Percentiles rank a stretch among this genome's conserved stretches.
Evolutionary conservation across 2,329 filamentous ascomycete species (phyloP).

Genomic region (Zasmidium cellare): DNA sequence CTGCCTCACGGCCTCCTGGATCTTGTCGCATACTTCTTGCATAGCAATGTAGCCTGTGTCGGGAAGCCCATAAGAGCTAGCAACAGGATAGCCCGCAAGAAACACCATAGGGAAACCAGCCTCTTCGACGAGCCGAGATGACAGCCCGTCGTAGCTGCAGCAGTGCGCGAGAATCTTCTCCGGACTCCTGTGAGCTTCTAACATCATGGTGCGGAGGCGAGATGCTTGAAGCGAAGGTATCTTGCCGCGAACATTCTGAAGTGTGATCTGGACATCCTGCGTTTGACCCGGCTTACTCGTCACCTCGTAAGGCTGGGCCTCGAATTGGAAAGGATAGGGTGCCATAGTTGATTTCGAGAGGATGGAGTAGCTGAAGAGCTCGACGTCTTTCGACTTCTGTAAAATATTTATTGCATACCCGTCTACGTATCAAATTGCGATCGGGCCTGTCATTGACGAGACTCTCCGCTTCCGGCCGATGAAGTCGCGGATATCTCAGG

Average conservation of each 20-base stretch:
- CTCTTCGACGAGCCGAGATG: conserved; percentile 45
- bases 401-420: no score
- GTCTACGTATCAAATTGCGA: no score
- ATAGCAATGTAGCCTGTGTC: conserved; percentile 54
- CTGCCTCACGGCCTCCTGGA: conserved; percentile 38
- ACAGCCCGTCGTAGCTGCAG: conserved; percentile 39
- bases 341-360: neutral
- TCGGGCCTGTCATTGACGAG: no score
- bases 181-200: conserved; percentile 42
- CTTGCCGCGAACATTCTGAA: conserved; percentile 1
- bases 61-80: conserved; percentile 42
- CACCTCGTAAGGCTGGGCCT: neutral
- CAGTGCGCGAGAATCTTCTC: conserved; percentile 47
- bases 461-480: no score
- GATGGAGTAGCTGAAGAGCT: no score
- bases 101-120: conserved; percentile 50
- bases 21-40: conserved; percentile 47
- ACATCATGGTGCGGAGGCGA: conserved; percentile 38
- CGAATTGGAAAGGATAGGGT: conserved; percentile 3
- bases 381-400: no score
- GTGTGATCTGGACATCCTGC: neutral
- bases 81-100: conserved; percentile 45
- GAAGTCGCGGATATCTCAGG: no score
- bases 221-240: conserved; percentile 43
- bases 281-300: neutral